Conservation (phyloP, 495 filamentous ascomycete genomes). For the Aspergillus diversus region DNA sequence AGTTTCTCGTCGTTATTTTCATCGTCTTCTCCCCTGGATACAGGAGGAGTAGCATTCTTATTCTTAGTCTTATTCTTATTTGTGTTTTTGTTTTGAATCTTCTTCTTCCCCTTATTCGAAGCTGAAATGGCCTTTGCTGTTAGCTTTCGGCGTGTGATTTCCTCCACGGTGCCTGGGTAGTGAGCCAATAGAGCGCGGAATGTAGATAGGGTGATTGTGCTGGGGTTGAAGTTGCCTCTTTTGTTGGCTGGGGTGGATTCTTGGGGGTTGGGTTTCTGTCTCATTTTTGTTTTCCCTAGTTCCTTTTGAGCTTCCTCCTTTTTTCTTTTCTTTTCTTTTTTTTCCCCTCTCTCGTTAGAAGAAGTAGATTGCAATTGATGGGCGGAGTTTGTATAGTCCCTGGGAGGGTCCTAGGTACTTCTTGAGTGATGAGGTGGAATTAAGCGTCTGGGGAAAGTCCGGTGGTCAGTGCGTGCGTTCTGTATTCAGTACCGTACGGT, state of each 20-base stretch:
- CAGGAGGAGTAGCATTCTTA: background rate
- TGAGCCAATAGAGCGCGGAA: slow-evolving; percentile 35
- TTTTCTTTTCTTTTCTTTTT: slow-evolving; percentile 11
- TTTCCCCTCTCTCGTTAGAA: background rate
- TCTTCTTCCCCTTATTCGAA: slow-evolving; percentile 16
- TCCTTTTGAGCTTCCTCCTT: background rate
- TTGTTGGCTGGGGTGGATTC: too few species aligned
- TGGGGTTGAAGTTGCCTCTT: slow-evolving; percentile 28
- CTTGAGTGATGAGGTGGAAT: background rate
- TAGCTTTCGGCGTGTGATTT: slow-evolving; percentile 32
- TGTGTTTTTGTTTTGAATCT: slow-evolving; percentile 7
- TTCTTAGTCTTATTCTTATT: background rate
- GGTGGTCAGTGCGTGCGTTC: background rate
- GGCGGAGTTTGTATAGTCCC: too few species aligned
- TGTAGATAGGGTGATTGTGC: slow-evolving; percentile 34
- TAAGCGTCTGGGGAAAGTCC: background rate
- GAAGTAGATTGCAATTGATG: background rate
- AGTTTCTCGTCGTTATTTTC: background rate
- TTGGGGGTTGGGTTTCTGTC: slow-evolving; percentile 1
- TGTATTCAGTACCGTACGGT: background rate
- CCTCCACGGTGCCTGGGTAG: slow-evolving; percentile 37
- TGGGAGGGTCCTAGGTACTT: too few species aligned
- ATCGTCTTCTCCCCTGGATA: background rate
- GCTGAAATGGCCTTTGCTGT: slow-evolving; percentile 8
- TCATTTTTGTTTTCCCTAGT: background rate